Percentiles rank a stretch among this genome's conserved stretches.
Conservation (phyloP, 2,329 filamentous ascomycete genomes). For the Zasmidium citrigriseum region DNA sequence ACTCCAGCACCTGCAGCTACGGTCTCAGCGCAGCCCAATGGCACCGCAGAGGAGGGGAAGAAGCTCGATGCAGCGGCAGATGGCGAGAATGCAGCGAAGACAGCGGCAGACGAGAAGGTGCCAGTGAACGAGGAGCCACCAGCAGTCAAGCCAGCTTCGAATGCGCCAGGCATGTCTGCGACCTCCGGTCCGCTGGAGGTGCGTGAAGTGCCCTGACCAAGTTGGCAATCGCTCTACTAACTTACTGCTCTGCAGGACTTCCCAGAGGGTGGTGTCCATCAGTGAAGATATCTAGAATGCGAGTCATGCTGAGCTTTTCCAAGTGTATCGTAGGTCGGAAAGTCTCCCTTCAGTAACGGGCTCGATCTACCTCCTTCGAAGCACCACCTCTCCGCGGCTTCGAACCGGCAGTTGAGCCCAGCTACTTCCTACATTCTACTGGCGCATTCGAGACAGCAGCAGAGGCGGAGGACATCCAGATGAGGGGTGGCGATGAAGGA, state of each 20-base stretch:
- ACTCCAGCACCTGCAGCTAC: not conserved
- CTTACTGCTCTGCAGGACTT: conserved; percentile 10
- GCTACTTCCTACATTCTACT: not conserved
- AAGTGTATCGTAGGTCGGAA: conserved; percentile 12
- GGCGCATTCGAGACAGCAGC: not conserved
- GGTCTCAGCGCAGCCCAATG: not conserved
- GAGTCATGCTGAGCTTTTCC: conserved; percentile 5
- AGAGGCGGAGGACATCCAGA: not conserved
- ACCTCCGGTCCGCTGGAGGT: conserved; percentile 23
- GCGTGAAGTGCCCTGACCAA: no score
- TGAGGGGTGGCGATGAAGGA: not conserved
- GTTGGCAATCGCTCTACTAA: not conserved
- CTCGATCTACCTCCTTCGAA: not conserved
- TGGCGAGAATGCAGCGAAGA: not conserved
- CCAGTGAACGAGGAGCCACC: not conserved
- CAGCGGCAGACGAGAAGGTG: conserved; percentile 2
- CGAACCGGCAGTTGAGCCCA: not conserved
- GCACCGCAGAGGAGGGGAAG: not conserved
- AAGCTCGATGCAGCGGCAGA: not conserved
- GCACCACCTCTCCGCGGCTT: conserved; percentile 1
- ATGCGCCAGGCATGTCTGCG: conserved; percentile 23
- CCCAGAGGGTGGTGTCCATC: conserved; percentile 10
- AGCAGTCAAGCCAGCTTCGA: not conserved
- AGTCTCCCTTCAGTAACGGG: conserved; percentile 2
- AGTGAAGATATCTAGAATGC: conserved; percentile 1